Evolutionary conservation across 1,284 basidiomycete genomes (phyloP), one percentile per base, ranked within the genome.

Genomic region (Phellinidium pouzarii): DNA sequence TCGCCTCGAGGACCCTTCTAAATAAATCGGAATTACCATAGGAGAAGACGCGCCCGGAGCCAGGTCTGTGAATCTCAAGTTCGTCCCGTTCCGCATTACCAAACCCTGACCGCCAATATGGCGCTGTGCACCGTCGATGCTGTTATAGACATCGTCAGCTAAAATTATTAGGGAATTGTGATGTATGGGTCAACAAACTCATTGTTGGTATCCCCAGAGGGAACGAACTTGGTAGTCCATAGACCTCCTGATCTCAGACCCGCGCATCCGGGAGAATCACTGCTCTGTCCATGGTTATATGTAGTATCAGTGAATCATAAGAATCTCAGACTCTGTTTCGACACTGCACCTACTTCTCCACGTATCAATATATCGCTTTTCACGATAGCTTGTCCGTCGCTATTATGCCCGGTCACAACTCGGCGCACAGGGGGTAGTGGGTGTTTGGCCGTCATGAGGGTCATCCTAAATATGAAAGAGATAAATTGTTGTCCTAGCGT

Each of bases 201-300:
- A n/a, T 55, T 65, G 44, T 80, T 81, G 57, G 78, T 82, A 55
- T 82, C 78, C 9, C 72, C 70, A 0, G 75, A 75, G 3, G 80
- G 80, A 9, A 79, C 53, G 2, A 69, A 66, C 51, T 76, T 73
- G 2, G 77, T 78, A 17, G 68, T 65, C 79, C 80, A 82, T 26
- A 80, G 65, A 3, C 66, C 59, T 31, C 54, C 66, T 19, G 65
- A 60, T 44, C 61, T 66, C 23, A 65, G 65, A 25, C 68, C 69
- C 37, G 57, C 57, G 40, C 69, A 64, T 19, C 60, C 54, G 43
- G 59, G 50, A 29, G 7, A 48, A 34, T 34, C 14, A 29, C 19
- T 46, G 9, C 17, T n/a, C 27, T 46, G 12, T 41, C 17, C 27
- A 22, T 6, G 23, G 12, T 31, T 41, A 25, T 19, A n/a, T n/a